A percentile compares a stretch with the other conserved stretches of the same genome.
Evolutionary conservation across 2,329 filamentous ascomycete genomes (phyloP).

Genomic region (Exophiala dermatitidis): DNA sequence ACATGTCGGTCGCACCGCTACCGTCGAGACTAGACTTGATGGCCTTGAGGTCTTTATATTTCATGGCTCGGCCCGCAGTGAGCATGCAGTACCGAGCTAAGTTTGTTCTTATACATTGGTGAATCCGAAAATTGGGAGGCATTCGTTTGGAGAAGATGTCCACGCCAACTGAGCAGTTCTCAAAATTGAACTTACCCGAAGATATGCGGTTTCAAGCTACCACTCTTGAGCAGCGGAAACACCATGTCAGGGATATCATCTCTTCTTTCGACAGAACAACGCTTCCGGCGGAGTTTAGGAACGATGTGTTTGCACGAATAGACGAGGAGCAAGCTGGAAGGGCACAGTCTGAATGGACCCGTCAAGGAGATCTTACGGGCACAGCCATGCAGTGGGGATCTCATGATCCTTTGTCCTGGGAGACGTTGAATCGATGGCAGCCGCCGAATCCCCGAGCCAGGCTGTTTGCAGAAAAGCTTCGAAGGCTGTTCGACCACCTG

Average conservation of each 20-base stretch:
- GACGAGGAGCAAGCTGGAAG: slow-evolving; percentile 25
- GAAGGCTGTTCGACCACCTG: slow-evolving; percentile 33
- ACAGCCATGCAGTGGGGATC: slow-evolving; percentile 42
- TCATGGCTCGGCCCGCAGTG: neutral
- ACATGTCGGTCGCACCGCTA: slow-evolving; percentile 5
- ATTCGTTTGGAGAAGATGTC: slow-evolving; percentile 10
- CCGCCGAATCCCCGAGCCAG: slow-evolving; percentile 36
- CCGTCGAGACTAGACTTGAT: neutral
- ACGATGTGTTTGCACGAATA: slow-evolving; percentile 34
- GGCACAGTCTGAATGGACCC: slow-evolving; percentile 38
- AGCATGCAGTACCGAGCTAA: neutral
- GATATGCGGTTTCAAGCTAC: slow-evolving; percentile 13
- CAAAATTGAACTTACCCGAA: slow-evolving; percentile 14
- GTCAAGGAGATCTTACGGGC: slow-evolving; percentile 40
- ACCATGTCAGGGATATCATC: slow-evolving; percentile 36
- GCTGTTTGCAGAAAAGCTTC: slow-evolving; percentile 41
- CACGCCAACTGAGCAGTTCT: slow-evolving; percentile 15
- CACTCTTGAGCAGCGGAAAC: slow-evolving; percentile 13
- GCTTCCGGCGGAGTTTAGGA: slow-evolving; percentile 39
- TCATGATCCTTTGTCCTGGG: slow-evolving; percentile 39
- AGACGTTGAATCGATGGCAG: slow-evolving; percentile 38
- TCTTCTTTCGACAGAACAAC: slow-evolving; percentile 38
- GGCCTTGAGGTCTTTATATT: slow-evolving; percentile 7
- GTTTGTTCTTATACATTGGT: neutral
- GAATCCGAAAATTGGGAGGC: neutral